Evolutionary conservation across 129 eudicot species (phyloP).

Genomic region (Ambrosia artemisiifolia): DNA sequence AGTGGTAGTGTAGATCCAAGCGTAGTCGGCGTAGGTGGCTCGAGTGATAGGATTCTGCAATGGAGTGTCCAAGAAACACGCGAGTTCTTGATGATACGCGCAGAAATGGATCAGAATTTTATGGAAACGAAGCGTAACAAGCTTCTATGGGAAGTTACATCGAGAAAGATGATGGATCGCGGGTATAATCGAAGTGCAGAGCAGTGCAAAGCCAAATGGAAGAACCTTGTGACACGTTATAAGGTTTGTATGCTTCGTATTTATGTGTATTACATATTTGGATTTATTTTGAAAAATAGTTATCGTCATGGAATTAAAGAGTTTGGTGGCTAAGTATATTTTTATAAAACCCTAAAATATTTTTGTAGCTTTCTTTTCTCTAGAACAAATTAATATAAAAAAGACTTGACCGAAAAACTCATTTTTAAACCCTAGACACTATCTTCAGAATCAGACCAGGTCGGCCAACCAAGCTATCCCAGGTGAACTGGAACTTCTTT

Average conservation of each 20-base stretch:
- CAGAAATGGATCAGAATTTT: slow-evolving; percentile 65
- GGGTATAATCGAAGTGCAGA: slow-evolving; percentile 78
- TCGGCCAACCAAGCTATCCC: no score
- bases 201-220: slow-evolving; percentile 95
- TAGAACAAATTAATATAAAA: neutral
- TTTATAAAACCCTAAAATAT: neutral
- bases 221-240: slow-evolving; percentile 82
- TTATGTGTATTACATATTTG: neutral
- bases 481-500: neutral
- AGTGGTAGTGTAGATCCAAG: slow-evolving; percentile 41
- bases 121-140: slow-evolving; percentile 86
- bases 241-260: slow-evolving; percentile 43
- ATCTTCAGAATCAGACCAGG: no score
- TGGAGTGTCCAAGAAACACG: slow-evolving; percentile 87
- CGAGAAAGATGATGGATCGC: slow-evolving; percentile 68
- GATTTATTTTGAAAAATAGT: neutral
- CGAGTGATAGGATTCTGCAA: slow-evolving; percentile 70
- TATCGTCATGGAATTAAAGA: no score
- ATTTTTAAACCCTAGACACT: no score
- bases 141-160: slow-evolving; percentile 71
- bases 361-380: neutral
- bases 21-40: slow-evolving; percentile 21
- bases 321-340: neutral
- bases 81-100: slow-evolving; percentile 70
- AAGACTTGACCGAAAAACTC: neutral